phyloP scores from a whole-genome alignment of 805 yeast species.

The Blastobotrys parvus region DNA sequence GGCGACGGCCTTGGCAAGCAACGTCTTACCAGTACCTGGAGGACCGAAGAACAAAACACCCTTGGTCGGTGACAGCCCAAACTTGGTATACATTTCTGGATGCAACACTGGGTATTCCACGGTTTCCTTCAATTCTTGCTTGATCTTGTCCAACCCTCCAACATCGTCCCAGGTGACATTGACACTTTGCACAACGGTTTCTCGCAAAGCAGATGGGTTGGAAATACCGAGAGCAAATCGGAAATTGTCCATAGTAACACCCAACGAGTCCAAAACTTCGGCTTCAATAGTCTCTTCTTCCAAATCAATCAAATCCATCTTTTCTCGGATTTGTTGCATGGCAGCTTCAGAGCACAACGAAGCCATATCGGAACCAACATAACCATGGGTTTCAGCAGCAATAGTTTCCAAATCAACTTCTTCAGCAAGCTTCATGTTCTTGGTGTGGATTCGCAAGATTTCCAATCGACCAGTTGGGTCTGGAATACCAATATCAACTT shows the following conservation, averaged over 20 bases:
- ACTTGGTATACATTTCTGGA: slow-evolving; percentile 97
- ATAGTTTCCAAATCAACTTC: slow-evolving; percentile 94
- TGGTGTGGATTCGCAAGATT: slow-evolving; percentile 93
- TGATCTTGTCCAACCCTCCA: slow-evolving; percentile 96
- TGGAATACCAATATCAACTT: slow-evolving; percentile 85
- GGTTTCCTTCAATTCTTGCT: slow-evolving; percentile 95
- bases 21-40: slow-evolving; percentile 99
- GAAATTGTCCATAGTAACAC: slow-evolving; percentile 98
- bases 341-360: slow-evolving; percentile 99
- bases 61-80: slow-evolving; percentile 95
- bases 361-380: slow-evolving; percentile 98
- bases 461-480: slow-evolving; percentile 98
- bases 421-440: slow-evolving; percentile 92
- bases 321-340: slow-evolving; percentile 99
- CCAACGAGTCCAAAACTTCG: slow-evolving; percentile 89
- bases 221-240: slow-evolving; percentile 96
- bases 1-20: slow-evolving; percentile 97
- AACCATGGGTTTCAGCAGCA: slow-evolving; percentile 98
- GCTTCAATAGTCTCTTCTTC: slow-evolving; percentile 97
- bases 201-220: slow-evolving; percentile 98
- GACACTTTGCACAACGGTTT: slow-evolving; percentile 97
- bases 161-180: slow-evolving; percentile 99
- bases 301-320: slow-evolving; percentile 94
- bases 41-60: slow-evolving; percentile 99
- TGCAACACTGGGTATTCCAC: slow-evolving; percentile 98